phyloP scores from a whole-genome alignment of 2,329 filamentous ascomycete species.

The Talaromyces marneffei region DNA sequence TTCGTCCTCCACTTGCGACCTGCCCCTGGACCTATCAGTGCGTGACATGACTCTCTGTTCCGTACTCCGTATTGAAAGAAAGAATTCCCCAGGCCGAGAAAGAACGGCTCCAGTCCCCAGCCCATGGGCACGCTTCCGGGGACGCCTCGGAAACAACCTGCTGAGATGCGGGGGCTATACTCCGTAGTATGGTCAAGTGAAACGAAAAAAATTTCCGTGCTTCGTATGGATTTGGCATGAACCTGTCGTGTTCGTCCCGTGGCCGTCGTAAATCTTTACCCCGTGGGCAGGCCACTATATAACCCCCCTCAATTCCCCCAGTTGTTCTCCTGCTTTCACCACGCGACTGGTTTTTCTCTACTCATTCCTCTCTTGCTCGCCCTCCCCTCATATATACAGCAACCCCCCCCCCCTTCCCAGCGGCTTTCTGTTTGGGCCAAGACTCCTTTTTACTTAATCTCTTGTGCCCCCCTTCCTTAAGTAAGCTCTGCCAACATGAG shows the following conservation, averaged over 20 bases:
- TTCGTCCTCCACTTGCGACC: neutral
- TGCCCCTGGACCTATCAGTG: neutral
- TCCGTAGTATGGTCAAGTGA: slow-evolving; percentile 4
- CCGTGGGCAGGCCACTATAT: slow-evolving; percentile 3
- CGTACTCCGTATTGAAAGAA: neutral
- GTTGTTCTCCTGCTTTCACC: neutral
- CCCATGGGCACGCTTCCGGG: slow-evolving; percentile 13
- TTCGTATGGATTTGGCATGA: neutral
- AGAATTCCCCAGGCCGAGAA: slow-evolving; percentile 9
- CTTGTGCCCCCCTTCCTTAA: neutral
- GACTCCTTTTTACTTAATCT: neutral
- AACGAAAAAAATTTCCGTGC: neutral
- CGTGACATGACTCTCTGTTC: neutral
- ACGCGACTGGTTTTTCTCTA: neutral
- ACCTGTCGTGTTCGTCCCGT: neutral
- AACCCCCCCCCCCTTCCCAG: too few species aligned
- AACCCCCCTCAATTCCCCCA: slow-evolving; percentile 5
- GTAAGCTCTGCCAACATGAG: slow-evolving; percentile 3
- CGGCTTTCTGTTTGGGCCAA: neutral
- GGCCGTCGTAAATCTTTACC: neutral
- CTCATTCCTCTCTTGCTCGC: neutral
- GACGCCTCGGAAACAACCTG: neutral
- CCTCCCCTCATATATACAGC: neutral
- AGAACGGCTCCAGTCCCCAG: slow-evolving; percentile 3
- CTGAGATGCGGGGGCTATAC: slow-evolving; percentile 5